Percentiles rank a stretch among this genome's conserved stretches.
These are phyloP conservation scores for Apiotrichum gracile DNA, from an alignment of 1,284 basidiomycete species.

Conservation along the genomic window DNA sequence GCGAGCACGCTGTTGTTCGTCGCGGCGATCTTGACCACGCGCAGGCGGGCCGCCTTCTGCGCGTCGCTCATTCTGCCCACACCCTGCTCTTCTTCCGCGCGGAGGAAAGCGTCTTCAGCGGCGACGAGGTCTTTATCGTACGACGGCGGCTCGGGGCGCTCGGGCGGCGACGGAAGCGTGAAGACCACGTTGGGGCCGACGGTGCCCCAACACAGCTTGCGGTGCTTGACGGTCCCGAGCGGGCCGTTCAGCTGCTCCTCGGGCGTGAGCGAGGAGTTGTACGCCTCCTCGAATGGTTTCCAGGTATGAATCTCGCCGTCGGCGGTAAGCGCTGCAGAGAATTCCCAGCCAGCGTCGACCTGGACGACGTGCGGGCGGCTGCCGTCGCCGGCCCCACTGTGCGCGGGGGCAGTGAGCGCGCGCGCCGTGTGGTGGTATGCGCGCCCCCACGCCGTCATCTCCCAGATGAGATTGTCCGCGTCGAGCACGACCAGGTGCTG, in stretches of 20 bases:
- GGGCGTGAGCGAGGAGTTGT: slow-evolving; percentile 26
- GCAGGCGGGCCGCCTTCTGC: slow-evolving; percentile 41
- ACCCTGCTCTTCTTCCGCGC: neutral
- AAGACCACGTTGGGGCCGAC: slow-evolving; percentile 23
- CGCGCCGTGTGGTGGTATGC: slow-evolving; percentile 37
- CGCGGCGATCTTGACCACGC: slow-evolving; percentile 70
- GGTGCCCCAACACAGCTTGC: slow-evolving; percentile 30
- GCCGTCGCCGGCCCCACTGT: slow-evolving; percentile 18
- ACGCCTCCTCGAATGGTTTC: slow-evolving; percentile 55
- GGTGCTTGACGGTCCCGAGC: slow-evolving; percentile 42
- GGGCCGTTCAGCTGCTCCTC: slow-evolving; percentile 46
- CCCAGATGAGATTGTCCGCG: slow-evolving; percentile 43
- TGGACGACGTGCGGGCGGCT: slow-evolving; percentile 50
- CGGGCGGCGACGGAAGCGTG: slow-evolving; percentile 3
- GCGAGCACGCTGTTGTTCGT: slow-evolving; percentile 63
- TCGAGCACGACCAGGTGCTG: slow-evolving; percentile 40
- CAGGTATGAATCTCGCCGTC: slow-evolving; percentile 66
- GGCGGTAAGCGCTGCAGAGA: slow-evolving; percentile 63
- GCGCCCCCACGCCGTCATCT: slow-evolving; percentile 36
- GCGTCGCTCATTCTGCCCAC: neutral
- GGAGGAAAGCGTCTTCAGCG: slow-evolving; percentile 54
- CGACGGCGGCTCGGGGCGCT: slow-evolving; percentile 35
- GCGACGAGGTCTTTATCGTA: slow-evolving; percentile 47
- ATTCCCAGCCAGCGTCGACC: slow-evolving; percentile 68
- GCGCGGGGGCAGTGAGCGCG: slow-evolving; percentile 27